phyloP scores from a whole-genome alignment of 2,329 filamentous ascomycete species.

The Aspergillus sojae region DNA sequence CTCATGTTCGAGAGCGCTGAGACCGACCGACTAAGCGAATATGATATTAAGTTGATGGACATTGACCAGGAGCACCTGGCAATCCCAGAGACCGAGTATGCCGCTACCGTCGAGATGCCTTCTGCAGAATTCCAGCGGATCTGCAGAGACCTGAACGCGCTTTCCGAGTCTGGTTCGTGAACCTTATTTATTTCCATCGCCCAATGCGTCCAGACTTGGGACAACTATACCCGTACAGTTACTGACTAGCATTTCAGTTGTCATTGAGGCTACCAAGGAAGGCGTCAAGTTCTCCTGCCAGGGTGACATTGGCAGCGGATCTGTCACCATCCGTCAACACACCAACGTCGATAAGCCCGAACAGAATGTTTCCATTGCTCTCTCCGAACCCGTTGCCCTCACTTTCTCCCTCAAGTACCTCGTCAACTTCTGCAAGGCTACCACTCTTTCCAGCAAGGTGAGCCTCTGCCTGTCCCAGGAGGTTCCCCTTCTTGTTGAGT shows the following conservation, averaged over 20 bases:
- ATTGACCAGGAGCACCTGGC: slow-evolving; percentile 99
- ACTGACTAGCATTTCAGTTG: slow-evolving; percentile 59
- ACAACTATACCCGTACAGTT: neutral
- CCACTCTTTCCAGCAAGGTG: slow-evolving; percentile 76
- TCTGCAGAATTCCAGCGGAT: slow-evolving; percentile 90
- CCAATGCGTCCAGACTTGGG: neutral
- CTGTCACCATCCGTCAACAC: slow-evolving; percentile 87
- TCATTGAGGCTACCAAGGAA: slow-evolving; percentile 95
- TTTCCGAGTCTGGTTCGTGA: slow-evolving; percentile 89
- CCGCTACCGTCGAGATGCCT: slow-evolving; percentile 87
- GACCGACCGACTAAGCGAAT: slow-evolving; percentile 93
- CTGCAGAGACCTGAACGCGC: slow-evolving; percentile 83
- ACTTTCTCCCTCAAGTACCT: slow-evolving; percentile 99
- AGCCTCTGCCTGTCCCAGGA: slow-evolving; percentile 95
- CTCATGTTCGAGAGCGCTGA: slow-evolving; percentile 89
- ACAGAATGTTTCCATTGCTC: slow-evolving; percentile 82
- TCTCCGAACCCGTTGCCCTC: slow-evolving; percentile 87
- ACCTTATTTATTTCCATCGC: neutral
- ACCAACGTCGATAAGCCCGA: slow-evolving; percentile 87
- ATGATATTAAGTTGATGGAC: slow-evolving; percentile 99
- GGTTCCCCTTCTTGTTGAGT: slow-evolving; percentile 94
- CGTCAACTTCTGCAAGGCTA: slow-evolving; percentile 99
- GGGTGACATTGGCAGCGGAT: slow-evolving; percentile 94
- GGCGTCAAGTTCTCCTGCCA: slow-evolving; percentile 92
- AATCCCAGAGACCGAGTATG: slow-evolving; percentile 98